Evolutionary conservation across 1,284 basidiomycete genomes (phyloP), one percentile per base, ranked within the genome.

Genomic region (Ceratobasidium sp.): DNA sequence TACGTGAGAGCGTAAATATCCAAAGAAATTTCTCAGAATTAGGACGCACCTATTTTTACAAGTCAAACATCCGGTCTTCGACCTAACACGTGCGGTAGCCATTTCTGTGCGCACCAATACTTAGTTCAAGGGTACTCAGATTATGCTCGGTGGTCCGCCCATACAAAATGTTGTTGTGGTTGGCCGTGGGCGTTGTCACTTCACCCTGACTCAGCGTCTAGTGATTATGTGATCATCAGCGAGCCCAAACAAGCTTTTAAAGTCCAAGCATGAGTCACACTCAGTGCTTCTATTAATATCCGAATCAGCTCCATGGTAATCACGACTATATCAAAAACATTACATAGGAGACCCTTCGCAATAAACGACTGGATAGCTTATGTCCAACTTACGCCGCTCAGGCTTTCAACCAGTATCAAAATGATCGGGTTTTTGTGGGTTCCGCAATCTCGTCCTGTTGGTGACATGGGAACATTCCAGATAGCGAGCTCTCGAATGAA

Each of bases 1-100:
- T 1, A 49, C n/a, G 15, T 10, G 28, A n/a, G 0, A 40, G 55
- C 2, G 3, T 7, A 33, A 49, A 46, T 44, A 68, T n/a, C 12
- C 6, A 18, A 2, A 46, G 15, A 46, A 46, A 49, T 4, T 58
- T 28, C 7, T 49, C 1, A 39, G 10, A 5, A 9, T 3, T 39
- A 23, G 23, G 42, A 15, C 73, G 40, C 2, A 77, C 73, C 73
- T 77, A 20, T 77, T 77, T 77, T 77, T 77, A 51, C 73, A 77
- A 1, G 73, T 77, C 64, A 77, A 67, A 42, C 73, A 77, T n/a
- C 73, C 73, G 12, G 63, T 77, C 53, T 77, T 77, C 12, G 73
- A 77, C 39, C 73, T 39, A 49, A 66, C 66, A 15, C 66, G 75
- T n/a, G 13, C 66, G 4, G 75, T 68, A 3, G 66, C 33, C 75